Conservation (phyloP, 495 filamentous ascomycete species). For the Terfezia claveryi region DNA sequence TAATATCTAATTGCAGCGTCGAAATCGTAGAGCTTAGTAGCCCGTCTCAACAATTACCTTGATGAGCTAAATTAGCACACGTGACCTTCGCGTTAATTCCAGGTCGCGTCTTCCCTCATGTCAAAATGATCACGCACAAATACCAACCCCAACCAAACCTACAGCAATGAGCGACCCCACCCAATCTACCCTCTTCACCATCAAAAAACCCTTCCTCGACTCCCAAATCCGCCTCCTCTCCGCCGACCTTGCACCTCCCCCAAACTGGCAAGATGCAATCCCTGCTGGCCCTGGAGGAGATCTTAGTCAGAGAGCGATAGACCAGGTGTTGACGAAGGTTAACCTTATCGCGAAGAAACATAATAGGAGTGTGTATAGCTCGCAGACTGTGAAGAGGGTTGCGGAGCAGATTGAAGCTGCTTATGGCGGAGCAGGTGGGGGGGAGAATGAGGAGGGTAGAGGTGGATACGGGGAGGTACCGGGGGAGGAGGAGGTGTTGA, state of each 20-base stretch:
- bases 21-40: too few relatives aligned
- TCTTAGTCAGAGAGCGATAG: constrained; percentile 31
- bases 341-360: constrained; percentile 49
- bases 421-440: constrained; percentile 28
- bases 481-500: constrained; percentile 23
- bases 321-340: constrained; percentile 36
- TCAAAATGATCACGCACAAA: too few relatives aligned
- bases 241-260: constrained; percentile 23
- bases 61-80: too few relatives aligned
- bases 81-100: too few relatives aligned
- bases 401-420: constrained; percentile 60
- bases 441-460: constrained; percentile 25
- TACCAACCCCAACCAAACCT: neutral
- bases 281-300: constrained; percentile 24
- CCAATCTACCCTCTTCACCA: neutral
- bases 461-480: constrained; percentile 21
- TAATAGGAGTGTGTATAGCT: constrained; percentile 45
- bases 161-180: neutral
- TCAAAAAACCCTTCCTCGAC: neutral
- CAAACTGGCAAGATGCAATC: constrained; percentile 32
- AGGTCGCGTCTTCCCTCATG: too few relatives aligned
- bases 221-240: neutral
- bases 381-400: constrained; percentile 54
- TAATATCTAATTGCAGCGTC: too few relatives aligned
- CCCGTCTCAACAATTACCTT: too few relatives aligned